Evolutionary conservation across 257 asterid species (phyloP), one percentile per base, ranked within the genome.

Genomic region (Plantago ovata): DNA sequence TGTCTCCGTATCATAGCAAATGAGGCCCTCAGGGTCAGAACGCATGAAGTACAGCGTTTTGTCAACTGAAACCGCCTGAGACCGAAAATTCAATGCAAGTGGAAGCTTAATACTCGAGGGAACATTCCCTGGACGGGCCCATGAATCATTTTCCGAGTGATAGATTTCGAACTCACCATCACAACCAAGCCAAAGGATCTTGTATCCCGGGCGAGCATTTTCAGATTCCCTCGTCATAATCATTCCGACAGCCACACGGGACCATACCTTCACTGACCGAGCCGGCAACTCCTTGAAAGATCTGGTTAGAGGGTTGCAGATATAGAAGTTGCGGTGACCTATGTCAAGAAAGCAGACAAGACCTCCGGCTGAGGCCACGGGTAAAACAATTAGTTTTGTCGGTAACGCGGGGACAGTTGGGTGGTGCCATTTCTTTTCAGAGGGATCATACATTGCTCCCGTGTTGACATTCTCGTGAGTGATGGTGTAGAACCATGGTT

Each of bases 301-400:
- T 61, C 83, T 71, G 0, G 98, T 88, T 4, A 92, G 80, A 58
- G 98, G 98, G 77, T 92, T 92, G 53, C 95, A 84, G 2, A 92
- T 79, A 9, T 84, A 86, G 71, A 92, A 88, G 72, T 88, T 82
- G 51, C 85, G 66, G 56, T 80, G 91, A 13, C 89, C 95, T 10
- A 88, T 76, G 47, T 89, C 97, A 9, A 92, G 95, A 77, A 92
- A 89, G 78, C 98, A 92, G 60, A 92, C 79, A 22, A 92, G 95
- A 38, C 98, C 98, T 13, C 98, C 98, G 3, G 85, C 91, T 18
- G 98, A 88, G 23, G 98, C 97, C 67, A 92, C 94, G 10, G 98
- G 98, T 76, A 86, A 58, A 60, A 85, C 83, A 11, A 79, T 83
- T 24, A 74, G 68, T 66, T 84, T 84, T n/a, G 95, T 78, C 11